Base-by-base conservation (phyloP, 306 rosid species). In the Vigna hirtella region DNA sequence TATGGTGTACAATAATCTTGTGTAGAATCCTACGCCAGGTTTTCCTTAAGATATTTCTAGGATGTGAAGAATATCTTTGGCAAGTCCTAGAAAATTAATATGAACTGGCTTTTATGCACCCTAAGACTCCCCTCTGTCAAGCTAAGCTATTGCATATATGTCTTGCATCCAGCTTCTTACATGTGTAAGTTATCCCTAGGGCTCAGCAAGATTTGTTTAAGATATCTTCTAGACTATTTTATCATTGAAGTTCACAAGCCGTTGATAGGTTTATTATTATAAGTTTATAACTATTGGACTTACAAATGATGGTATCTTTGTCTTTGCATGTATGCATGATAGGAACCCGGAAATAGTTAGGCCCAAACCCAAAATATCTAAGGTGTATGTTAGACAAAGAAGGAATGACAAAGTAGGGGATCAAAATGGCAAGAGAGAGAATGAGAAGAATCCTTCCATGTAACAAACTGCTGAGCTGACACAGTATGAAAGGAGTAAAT, bases 271-370 rank as follows among this genome's bases (percentile, higher is more conserved):
- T 49, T 18, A 5, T 40, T 24, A 45, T 47, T 24, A 61, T 76
- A 42, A 76, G 48, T 52, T 50, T 65, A 30, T 72, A 30, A 40
- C 49, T 22, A 36, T 66, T 61, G 66, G 43, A 30, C 43, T 38
- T 63, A 34, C 52, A 8, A 66, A 79, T 74, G 53, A 24, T 22
- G 40, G 30, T 70, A 63, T 69, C 55, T 77, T 73, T 77, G 36
- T 70, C 45, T 69, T 58, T 24, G 10, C 12, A 26, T 66, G 51
- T 71, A 48, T 72, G 78, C 22, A 20, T 20, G 22, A 20, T 20
- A 20, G 22, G 22, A 20, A 20, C 22, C 22, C 22, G 1, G 22
- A 20, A 20, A 20, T 20, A 20, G 22, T 20, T 20, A 20, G 22
- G 22, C 1, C 22, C 22, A 20, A 20, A 20, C 22, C 22, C 22